Percentiles rank a stretch among this genome's conserved stretches.
Evolutionary conservation across 2,329 filamentous ascomycete genomes (phyloP).

Genomic region (Pezicula rhizophila): DNA sequence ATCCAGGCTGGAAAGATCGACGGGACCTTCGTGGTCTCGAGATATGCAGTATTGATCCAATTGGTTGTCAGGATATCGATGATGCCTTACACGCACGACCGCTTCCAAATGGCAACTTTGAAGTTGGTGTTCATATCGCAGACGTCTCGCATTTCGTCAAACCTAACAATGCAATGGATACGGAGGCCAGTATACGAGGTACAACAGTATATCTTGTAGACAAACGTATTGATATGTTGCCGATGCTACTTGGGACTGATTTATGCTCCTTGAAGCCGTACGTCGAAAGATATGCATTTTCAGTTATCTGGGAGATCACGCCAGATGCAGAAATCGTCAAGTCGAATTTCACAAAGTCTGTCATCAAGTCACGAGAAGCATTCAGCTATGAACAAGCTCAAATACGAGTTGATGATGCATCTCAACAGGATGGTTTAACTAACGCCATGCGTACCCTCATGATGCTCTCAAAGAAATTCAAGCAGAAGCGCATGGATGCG

Average conservation of each 20-base stretch:
- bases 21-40: conserved; percentile 78
- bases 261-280: conserved; percentile 95
- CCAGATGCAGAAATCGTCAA: conserved; percentile 78
- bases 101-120: conserved; percentile 86
- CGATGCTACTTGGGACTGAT: conserved; percentile 90
- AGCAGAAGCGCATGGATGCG: conserved; percentile 92
- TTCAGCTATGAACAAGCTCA: conserved; percentile 98
- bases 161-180: conserved; percentile 94
- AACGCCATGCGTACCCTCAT: conserved; percentile 82
- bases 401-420: conserved; percentile 81
- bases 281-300: conserved; percentile 89
- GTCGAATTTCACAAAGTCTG: conserved; percentile 90
- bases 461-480: conserved; percentile 84
- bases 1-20: conserved; percentile 82
- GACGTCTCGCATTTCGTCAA: conserved; percentile 99
- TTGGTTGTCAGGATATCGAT: conserved; percentile 96
- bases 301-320: conserved; percentile 82
- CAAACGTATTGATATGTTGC: conserved; percentile 99
- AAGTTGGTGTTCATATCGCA: conserved; percentile 96
- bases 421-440: conserved; percentile 84
- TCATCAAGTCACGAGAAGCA: conserved; percentile 92
- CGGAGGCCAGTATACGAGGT: conserved; percentile 86
- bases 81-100: conserved; percentile 85
- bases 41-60: conserved; percentile 95
- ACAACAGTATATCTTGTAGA: conserved; percentile 97